phyloP scores from a whole-genome alignment of 2,329 filamentous ascomycete genomes.

The Cordyceps javanica region DNA sequence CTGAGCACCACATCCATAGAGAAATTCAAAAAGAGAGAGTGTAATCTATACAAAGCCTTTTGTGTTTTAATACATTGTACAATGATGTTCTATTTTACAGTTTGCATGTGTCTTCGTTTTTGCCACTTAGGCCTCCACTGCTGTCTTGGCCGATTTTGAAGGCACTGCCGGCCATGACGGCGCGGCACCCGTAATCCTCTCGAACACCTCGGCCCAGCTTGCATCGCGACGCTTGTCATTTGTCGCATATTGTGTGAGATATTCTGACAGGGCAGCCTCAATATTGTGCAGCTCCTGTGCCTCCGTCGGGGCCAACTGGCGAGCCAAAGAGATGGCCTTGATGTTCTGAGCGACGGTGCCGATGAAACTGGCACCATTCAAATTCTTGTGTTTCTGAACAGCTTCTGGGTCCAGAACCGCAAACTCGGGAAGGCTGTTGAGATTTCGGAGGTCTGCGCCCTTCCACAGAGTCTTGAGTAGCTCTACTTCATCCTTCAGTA shows the following conservation, averaged over 20 bases:
- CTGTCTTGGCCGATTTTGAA: not conserved
- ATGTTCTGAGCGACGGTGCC: constrained; percentile 26
- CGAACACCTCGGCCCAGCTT: constrained; percentile 22
- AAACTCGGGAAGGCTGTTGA: constrained; percentile 21
- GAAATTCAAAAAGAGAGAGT: constrained; percentile 8
- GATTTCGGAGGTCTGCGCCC: constrained; percentile 15
- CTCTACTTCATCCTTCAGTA: constrained; percentile 25
- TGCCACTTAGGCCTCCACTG: not conserved
- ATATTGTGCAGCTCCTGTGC: constrained; percentile 31
- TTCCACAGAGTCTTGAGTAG: constrained; percentile 24
- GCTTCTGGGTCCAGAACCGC: constrained; percentile 19
- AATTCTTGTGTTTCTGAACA: constrained; percentile 3
- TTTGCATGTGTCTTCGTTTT: not conserved
- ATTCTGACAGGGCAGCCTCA: constrained; percentile 29
- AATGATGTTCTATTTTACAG: constrained; percentile 11
- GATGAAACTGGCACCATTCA: constrained; percentile 24
- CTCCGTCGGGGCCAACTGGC: constrained; percentile 31
- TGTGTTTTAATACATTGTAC: constrained; percentile 2
- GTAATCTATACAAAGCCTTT: constrained; percentile 8
- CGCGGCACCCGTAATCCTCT: constrained; percentile 22
- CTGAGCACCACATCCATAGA: constrained; percentile 30
- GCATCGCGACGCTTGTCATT: constrained; percentile 13
- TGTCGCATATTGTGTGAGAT: constrained; percentile 29
- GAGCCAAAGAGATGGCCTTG: constrained; percentile 39
- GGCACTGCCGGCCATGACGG: constrained; percentile 22